phyloP scores from a whole-genome alignment of 768 basidiomycete genomes.

The Pleurotus djamor region DNA sequence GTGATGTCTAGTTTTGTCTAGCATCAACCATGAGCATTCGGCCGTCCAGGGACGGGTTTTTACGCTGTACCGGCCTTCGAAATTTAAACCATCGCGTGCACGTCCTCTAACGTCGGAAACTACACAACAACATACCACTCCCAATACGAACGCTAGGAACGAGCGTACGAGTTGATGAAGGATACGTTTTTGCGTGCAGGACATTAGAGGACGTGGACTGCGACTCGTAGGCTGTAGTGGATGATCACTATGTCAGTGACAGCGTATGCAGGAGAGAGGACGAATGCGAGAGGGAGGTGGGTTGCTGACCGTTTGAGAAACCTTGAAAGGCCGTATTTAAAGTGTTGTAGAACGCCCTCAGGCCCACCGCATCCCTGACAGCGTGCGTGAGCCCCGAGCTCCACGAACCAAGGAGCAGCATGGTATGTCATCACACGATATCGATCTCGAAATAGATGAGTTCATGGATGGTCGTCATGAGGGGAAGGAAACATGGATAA shows the following conservation, averaged over 20 bases:
- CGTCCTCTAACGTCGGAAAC: constrained; percentile 8
- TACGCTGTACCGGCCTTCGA: background rate
- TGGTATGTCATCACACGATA: constrained; percentile 2
- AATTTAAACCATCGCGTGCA: background rate
- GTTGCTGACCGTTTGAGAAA: background rate
- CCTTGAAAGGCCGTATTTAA: background rate
- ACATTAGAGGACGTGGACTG: constrained; percentile 1
- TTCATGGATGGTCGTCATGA: no score
- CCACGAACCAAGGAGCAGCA: background rate
- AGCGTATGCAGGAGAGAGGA: no score
- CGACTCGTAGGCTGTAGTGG: background rate
- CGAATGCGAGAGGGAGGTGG: background rate
- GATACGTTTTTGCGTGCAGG: constrained; percentile 5
- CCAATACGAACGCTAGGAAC: background rate
- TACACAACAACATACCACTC: constrained; percentile 7
- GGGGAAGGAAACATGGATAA: no score
- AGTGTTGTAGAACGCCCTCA: background rate
- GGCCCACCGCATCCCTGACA: constrained; percentile 1
- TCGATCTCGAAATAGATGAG: background rate
- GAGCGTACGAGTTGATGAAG: background rate
- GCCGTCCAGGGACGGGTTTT: background rate
- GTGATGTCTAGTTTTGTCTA: background rate
- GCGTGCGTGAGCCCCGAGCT: background rate
- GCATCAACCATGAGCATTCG: background rate
- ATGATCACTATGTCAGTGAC: no score